Percentiles rank a stretch among this genome's conserved stretches.
phyloP scores from a whole-genome alignment of 306 rosid genomes.

The Erythrophleum fordii region DNA sequence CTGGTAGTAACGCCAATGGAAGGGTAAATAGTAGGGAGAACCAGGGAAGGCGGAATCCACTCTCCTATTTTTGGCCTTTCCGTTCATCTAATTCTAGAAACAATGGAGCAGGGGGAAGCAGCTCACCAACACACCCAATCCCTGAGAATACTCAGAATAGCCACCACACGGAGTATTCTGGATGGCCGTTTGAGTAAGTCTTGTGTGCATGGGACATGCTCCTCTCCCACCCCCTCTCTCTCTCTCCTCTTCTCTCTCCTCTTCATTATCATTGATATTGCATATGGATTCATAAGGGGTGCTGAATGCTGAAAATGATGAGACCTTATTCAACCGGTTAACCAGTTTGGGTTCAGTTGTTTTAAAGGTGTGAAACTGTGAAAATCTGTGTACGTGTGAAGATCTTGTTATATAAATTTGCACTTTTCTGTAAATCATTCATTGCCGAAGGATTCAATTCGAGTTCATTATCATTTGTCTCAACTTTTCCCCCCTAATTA shows the following conservation, averaged over 20 bases:
- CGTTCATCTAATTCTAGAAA: constrained; percentile 60
- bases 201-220: neutral
- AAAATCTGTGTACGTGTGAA: neutral
- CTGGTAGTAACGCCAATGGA: constrained; percentile 27
- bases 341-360: neutral
- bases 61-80: constrained; percentile 72
- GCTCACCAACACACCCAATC: constrained; percentile 41
- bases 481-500: neutral
- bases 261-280: neutral
- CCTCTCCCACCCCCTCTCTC: neutral
- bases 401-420: neutral
- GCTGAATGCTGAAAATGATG: neutral
- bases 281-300: neutral
- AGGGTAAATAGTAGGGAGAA: constrained; percentile 46
- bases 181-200: constrained; percentile 19
- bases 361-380: constrained; percentile 3
- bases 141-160: constrained; percentile 23
- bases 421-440: neutral
- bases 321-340: constrained; percentile 3
- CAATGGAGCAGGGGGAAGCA: constrained; percentile 55
- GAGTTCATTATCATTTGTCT: neutral
- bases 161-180: constrained; percentile 14
- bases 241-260: neutral
- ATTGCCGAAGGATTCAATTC: neutral
- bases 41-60: constrained; percentile 55